Percentiles rank a stretch among this genome's conserved stretches.
Evolutionary conservation across 805 yeast species (phyloP).

Genomic region (Phaffomyces antillensis): DNA sequence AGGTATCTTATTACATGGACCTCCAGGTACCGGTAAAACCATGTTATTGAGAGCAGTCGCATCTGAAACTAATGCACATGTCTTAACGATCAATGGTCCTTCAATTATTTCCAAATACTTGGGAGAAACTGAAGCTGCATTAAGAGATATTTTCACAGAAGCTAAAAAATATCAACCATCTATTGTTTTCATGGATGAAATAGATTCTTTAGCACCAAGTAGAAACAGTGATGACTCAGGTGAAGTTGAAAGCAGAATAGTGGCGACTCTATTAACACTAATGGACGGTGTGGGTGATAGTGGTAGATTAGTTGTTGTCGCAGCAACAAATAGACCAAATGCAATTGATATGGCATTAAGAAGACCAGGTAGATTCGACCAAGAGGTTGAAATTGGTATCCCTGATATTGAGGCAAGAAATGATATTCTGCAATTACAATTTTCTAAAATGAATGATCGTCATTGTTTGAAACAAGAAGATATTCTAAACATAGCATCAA

Average conservation of each 20-base stretch:
- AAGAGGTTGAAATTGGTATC: conserved; percentile 83
- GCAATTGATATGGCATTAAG: conserved; percentile 65
- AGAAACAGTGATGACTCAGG: conserved; percentile 81
- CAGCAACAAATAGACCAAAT: conserved; percentile 70
- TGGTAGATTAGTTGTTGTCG: conserved; percentile 60
- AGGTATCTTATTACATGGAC: conserved; percentile 90
- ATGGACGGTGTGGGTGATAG: conserved; percentile 71
- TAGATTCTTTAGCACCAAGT: conserved; percentile 86
- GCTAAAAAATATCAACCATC: conserved; percentile 84
- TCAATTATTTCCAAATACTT: conserved; percentile 86
- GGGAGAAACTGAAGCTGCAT: conserved; percentile 87
- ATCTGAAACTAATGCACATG: conserved; percentile 71
- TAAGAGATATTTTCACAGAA: conserved; percentile 78
- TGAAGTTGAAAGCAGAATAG: conserved; percentile 85
- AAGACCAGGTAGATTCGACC: conserved; percentile 85
- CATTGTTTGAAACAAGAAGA: conserved; percentile 48
- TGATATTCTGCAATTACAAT: conserved; percentile 62
- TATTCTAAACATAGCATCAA: conserved; percentile 56
- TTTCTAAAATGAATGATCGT: conserved; percentile 38
- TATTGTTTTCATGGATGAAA: conserved; percentile 84
- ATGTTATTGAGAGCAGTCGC: conserved; percentile 82
- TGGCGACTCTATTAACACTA: conserved; percentile 77
- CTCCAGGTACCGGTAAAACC: conserved; percentile 96
- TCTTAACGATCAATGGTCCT: conserved; percentile 82
- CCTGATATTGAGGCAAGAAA: conserved; percentile 80